A percentile compares a stretch with the other conserved stretches of the same genome.
These are phyloP conservation scores for Fusarium devonianum DNA, from an alignment of 2,329 filamentous ascomycete genomes.

Conservation along the genomic window DNA sequence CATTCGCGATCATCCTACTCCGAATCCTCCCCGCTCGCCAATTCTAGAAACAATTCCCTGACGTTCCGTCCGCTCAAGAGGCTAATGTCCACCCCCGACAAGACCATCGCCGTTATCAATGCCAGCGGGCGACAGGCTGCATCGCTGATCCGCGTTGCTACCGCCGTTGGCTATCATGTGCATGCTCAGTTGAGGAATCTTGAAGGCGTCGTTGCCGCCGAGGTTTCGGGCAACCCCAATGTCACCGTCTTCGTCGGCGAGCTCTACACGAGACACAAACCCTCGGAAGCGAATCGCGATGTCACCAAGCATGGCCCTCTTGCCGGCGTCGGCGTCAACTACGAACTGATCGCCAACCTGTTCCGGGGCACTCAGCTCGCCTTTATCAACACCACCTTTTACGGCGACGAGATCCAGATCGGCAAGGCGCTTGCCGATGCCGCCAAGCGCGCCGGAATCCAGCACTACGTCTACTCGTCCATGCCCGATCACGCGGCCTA, in stretches of 20 bases:
- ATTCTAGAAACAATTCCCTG: constrained; percentile 65
- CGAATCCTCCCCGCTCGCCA: constrained; percentile 62
- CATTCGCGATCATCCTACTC: constrained; percentile 69
- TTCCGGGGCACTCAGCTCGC: constrained; percentile 87
- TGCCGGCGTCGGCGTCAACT: constrained; percentile 71
- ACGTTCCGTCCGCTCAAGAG: constrained; percentile 68
- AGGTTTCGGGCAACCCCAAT: constrained; percentile 82
- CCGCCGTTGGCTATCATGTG: constrained; percentile 91
- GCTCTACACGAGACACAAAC: constrained; percentile 64
- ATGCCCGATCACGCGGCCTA: constrained; percentile 94
- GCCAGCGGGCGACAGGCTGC: constrained; percentile 94
- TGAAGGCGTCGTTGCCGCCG: constrained; percentile 86
- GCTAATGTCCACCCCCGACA: constrained; percentile 67
- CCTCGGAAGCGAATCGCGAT: constrained; percentile 60
- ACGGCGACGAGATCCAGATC: constrained; percentile 91
- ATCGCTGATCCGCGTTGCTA: constrained; percentile 91
- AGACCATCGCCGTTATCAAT: constrained; percentile 94
- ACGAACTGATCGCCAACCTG: constrained; percentile 74
- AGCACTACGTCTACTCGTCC: constrained; percentile 95
- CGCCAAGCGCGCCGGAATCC: constrained; percentile 81
- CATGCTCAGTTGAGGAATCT: constrained; percentile 89
- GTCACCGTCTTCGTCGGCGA: constrained; percentile 71
- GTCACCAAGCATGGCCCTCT: constrained; percentile 74
- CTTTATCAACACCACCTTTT: constrained; percentile 98
- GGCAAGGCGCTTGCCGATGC: constrained; percentile 89